phyloP scores from a whole-genome alignment of 352 stramenopile species.

The Globisporangium cylindrosporum region DNA sequence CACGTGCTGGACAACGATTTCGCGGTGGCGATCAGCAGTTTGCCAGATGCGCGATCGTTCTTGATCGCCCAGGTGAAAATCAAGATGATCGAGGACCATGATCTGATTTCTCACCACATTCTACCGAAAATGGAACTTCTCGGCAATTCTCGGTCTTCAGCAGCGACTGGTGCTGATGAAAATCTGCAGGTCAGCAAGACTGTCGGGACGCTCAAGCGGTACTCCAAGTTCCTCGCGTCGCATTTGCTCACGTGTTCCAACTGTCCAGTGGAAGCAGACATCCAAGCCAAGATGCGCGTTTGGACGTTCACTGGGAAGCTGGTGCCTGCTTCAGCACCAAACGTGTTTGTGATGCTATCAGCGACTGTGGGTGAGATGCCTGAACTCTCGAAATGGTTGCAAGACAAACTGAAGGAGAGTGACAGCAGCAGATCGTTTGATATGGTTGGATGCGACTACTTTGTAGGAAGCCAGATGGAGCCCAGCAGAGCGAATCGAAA shows the following conservation, averaged over 20 bases:
- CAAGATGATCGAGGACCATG: slow-evolving; percentile 63
- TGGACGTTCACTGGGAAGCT: slow-evolving; percentile 25
- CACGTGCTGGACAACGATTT: slow-evolving; percentile 45
- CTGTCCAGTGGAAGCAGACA: slow-evolving; percentile 26
- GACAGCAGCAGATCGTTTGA: background rate
- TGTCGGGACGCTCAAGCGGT: slow-evolving; percentile 20
- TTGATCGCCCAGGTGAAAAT: slow-evolving; percentile 52
- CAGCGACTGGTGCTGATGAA: background rate
- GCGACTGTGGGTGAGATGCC: slow-evolving; percentile 19
- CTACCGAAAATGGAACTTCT: slow-evolving; percentile 36
- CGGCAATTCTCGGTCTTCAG: background rate
- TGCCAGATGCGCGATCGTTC: slow-evolving; percentile 39
- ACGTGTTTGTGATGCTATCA: slow-evolving; percentile 33
- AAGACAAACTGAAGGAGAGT: slow-evolving; percentile 10
- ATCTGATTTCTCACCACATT: slow-evolving; percentile 67
- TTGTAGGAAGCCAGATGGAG: background rate
- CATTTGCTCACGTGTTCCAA: slow-evolving; percentile 30
- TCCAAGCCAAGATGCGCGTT: slow-evolving; percentile 31
- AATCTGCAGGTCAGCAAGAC: background rate
- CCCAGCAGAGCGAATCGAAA: background rate
- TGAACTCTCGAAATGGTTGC: slow-evolving; percentile 28
- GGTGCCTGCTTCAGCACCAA: slow-evolving; percentile 7
- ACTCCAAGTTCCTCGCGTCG: slow-evolving; percentile 31
- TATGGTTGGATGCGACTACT: slow-evolving; percentile 10
- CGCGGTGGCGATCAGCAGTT: slow-evolving; percentile 23